These are phyloP conservation scores for Candida ponderosae DNA, from an alignment of 805 yeast species.

Conservation along the genomic window DNA sequence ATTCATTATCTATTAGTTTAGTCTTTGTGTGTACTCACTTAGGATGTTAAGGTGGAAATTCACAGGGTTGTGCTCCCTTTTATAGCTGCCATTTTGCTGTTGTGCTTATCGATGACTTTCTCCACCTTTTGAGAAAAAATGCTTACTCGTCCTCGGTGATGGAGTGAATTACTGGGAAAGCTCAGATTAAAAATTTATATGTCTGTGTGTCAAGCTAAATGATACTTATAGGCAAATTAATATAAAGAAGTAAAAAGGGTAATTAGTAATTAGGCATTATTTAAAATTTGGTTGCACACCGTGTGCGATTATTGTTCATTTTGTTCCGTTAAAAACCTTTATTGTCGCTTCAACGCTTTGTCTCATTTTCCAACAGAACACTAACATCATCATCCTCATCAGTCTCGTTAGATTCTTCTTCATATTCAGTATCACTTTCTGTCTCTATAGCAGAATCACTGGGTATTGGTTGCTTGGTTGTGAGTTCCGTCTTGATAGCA, in stretches of 20 bases:
- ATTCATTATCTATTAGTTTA: constrained; percentile 2
- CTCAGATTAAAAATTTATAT: no score
- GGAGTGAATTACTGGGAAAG: no score
- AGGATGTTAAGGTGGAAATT: no score
- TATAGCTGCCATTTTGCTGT: constrained; percentile 1
- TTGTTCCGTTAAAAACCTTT: no score
- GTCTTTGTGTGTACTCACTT: no score
- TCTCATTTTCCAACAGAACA: constrained; percentile 7
- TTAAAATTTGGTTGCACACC: no score
- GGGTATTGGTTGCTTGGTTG: background rate
- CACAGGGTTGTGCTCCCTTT: constrained; percentile 8
- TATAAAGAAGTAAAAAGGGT: no score
- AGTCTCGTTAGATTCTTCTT: constrained; percentile 7
- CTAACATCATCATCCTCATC: constrained; percentile 8
- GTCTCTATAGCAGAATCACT: constrained; percentile 9
- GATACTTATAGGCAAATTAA: no score
- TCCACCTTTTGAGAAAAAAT: background rate
- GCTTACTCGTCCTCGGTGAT: no score
- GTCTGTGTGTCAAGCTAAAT: no score
- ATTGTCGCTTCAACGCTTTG: background rate
- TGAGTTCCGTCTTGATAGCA: background rate
- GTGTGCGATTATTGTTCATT: no score
- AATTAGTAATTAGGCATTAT: no score
- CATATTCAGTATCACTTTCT: constrained; percentile 13
- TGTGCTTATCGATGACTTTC: background rate